Evolutionary conservation across 2,329 filamentous ascomycete genomes (phyloP).

Genomic region (Phyllosticta citrichinensis): DNA sequence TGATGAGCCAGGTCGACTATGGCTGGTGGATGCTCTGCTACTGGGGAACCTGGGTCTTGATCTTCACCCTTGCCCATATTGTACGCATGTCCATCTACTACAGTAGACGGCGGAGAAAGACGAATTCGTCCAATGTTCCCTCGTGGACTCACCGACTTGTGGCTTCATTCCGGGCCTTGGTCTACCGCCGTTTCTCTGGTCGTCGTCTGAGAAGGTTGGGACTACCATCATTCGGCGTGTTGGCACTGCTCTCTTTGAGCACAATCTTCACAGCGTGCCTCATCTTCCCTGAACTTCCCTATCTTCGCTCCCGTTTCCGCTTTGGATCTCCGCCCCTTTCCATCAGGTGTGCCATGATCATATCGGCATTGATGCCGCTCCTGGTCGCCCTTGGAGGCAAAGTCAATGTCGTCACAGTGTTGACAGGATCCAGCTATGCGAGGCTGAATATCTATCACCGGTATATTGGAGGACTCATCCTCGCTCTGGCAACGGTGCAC

Average conservation of each 20-base stretch:
- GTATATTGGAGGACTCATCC: conserved; percentile 15
- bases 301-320: conserved; percentile 14
- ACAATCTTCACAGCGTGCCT: conserved; percentile 14
- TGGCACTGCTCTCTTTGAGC: conserved; percentile 12
- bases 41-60: conserved; percentile 13
- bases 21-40: conserved; percentile 15
- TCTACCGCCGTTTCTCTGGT: conserved; percentile 14
- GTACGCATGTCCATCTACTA: conserved; percentile 8
- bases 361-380: conserved; percentile 20
- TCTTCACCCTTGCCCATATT: conserved; percentile 11
- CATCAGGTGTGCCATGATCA: conserved; percentile 19
- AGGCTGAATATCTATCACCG: conserved; percentile 22
- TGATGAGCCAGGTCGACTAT: conserved; percentile 12
- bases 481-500: conserved; percentile 18
- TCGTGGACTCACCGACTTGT: conserved; percentile 4
- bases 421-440: conserved; percentile 22
- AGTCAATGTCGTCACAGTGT: conserved; percentile 20
- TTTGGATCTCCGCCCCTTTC: conserved; percentile 18
- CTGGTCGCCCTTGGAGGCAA: conserved; percentile 21
- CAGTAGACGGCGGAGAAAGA: neutral
- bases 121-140: neutral
- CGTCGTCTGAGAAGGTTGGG: conserved; percentile 11
- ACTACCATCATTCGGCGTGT: conserved; percentile 14
- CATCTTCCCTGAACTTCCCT: conserved; percentile 15
- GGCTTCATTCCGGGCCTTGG: conserved; percentile 11